These are phyloP conservation scores for Berberis vulgaris DNA, from an alignment of 164 flowering plant species.

Conservation along the genomic window DNA sequence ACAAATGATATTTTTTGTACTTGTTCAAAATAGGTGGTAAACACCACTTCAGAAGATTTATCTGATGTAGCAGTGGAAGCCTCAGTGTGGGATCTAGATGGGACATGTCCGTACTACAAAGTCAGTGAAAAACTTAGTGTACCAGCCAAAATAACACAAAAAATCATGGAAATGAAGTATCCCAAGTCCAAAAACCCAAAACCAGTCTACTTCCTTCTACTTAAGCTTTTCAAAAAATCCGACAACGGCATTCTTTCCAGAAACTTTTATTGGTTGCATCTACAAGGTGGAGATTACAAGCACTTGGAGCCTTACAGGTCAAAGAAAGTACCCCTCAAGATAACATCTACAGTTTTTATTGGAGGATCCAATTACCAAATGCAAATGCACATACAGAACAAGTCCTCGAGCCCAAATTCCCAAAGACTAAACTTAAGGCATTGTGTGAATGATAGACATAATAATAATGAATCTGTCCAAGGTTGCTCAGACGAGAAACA, in stretches of 20 bases:
- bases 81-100: constrained; percentile 94
- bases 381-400: constrained; percentile 56
- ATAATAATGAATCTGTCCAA: constrained; percentile 12
- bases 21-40: constrained; percentile 52
- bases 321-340: constrained; percentile 61
- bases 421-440: constrained; percentile 26
- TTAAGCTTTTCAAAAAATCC: constrained; percentile 66
- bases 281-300: constrained; percentile 74
- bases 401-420: constrained; percentile 33
- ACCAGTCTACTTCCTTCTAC: constrained; percentile 87
- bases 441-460: constrained; percentile 10
- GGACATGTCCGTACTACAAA: constrained; percentile 64
- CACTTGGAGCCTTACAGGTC: constrained; percentile 68
- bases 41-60: constrained; percentile 60
- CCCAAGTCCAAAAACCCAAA: constrained; percentile 61
- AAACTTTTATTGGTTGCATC: constrained; percentile 93
- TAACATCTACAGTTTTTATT: constrained; percentile 40
- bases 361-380: constrained; percentile 62
- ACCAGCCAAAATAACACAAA: constrained; percentile 51
- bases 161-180: constrained; percentile 66
- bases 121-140: constrained; percentile 47
- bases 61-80: constrained; percentile 73
- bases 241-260: constrained; percentile 63
- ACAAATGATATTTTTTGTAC: not conserved
- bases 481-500: constrained; percentile 8